phyloP scores from a whole-genome alignment of 441 rosid species.

The Pelargonium hybrid region DNA sequence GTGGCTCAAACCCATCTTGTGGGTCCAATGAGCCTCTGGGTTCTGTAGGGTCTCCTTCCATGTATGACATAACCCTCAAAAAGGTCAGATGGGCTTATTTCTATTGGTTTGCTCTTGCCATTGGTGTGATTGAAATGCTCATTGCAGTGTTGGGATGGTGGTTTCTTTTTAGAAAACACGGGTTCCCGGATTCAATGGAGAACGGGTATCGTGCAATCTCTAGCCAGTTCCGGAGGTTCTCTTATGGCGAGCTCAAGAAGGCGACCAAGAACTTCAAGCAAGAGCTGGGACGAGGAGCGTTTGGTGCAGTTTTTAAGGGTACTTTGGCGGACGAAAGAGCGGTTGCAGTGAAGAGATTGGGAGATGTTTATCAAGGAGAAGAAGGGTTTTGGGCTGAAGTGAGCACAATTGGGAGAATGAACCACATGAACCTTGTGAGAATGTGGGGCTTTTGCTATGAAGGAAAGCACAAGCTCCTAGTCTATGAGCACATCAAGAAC shows the following conservation, averaged over 20 bases:
- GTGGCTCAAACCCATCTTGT: slow-evolving; percentile 13
- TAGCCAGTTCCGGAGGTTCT: background rate
- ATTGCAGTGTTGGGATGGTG: slow-evolving; percentile 23
- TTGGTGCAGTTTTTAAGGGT: background rate
- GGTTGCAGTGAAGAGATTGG: background rate
- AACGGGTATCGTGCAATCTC: slow-evolving; percentile 15
- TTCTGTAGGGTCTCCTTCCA: slow-evolving; percentile 14
- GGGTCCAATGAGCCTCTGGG: background rate
- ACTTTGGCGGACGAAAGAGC: background rate
- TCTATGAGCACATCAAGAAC: background rate
- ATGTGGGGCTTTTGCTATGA: background rate
- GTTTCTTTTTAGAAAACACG: slow-evolving; percentile 20
- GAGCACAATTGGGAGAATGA: background rate
- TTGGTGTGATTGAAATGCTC: slow-evolving; percentile 32
- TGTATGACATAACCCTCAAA: slow-evolving; percentile 14
- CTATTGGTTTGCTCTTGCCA: slow-evolving; percentile 26
- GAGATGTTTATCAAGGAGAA: background rate
- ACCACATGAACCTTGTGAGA: background rate
- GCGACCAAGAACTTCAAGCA: background rate
- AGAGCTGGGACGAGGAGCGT: background rate
- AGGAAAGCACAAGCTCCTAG: background rate
- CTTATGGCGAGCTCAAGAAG: background rate
- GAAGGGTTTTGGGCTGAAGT: background rate
- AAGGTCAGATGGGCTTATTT: slow-evolving; percentile 29
- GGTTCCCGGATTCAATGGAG: slow-evolving; percentile 7